Percentiles rank a stretch among this genome's conserved stretches.
phyloP scores from a whole-genome alignment of 129 eudicot species.

The Lonicera japonica region DNA sequence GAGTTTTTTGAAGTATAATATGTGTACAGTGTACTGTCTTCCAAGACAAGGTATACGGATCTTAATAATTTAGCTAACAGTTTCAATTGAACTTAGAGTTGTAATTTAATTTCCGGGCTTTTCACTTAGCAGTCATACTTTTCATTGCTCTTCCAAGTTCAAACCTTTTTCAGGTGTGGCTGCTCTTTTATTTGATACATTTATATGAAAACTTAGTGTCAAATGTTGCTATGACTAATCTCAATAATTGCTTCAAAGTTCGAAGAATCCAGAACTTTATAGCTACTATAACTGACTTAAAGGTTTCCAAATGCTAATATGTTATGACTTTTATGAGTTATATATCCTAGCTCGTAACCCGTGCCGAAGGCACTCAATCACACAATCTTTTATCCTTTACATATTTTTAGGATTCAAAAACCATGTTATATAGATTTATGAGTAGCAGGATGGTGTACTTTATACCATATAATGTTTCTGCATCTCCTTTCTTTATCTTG shows the following conservation, averaged over 20 bases:
- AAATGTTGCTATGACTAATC: background rate
- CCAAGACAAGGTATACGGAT: background rate
- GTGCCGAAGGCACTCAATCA: too few species aligned
- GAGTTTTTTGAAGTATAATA: background rate
- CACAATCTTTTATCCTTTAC: too few species aligned
- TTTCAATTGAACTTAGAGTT: background rate
- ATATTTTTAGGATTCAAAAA: too few species aligned
- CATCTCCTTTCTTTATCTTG: background rate
- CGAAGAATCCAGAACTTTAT: background rate
- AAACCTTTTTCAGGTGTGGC: background rate
- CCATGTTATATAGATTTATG: too few species aligned
- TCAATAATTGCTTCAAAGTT: background rate
- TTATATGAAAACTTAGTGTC: background rate
- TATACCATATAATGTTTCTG: too few species aligned
- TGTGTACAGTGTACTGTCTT: background rate
- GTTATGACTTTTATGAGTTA: too few species aligned
- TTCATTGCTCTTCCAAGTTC: constrained; percentile 5
- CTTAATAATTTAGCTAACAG: background rate
- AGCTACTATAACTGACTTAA: background rate
- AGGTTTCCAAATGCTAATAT: background rate
- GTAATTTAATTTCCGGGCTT: background rate
- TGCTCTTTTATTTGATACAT: constrained; percentile 3
- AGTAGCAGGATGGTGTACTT: too few species aligned
- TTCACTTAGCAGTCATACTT: background rate
- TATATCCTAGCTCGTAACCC: too few species aligned